Conservation (phyloP, 345 rosid genomes). For the Sonneratia alba region DNA sequence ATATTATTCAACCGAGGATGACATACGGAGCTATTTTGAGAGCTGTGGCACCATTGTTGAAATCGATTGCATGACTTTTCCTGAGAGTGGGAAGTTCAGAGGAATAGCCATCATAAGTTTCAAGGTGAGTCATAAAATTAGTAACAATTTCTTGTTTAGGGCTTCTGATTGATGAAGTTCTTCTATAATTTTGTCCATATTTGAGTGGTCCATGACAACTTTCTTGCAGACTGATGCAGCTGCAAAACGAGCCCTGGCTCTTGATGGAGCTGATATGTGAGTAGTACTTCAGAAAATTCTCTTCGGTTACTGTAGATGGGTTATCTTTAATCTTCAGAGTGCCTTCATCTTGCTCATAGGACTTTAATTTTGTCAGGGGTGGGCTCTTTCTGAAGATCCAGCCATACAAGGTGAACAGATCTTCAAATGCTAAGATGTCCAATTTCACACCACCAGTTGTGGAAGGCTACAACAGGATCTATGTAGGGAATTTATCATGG, state of each 20-base stretch:
- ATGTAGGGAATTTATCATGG: conserved; percentile 82
- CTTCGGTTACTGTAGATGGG: neutral
- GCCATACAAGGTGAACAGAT: conserved; percentile 37
- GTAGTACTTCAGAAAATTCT: conserved; percentile 14
- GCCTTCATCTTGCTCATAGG: conserved; percentile 8
- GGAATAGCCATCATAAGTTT: conserved; percentile 79
- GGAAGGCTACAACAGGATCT: conserved; percentile 79
- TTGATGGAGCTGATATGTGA: conserved; percentile 77
- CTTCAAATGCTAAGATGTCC: conserved; percentile 14
- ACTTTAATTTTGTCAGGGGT: conserved; percentile 45
- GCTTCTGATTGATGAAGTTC: neutral
- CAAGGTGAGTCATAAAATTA: conserved; percentile 32
- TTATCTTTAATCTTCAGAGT: neutral
- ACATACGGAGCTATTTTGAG: conserved; percentile 73
- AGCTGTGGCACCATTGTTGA: conserved; percentile 68
- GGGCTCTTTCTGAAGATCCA: conserved; percentile 77
- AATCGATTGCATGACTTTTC: conserved; percentile 73
- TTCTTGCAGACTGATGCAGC: conserved; percentile 62
- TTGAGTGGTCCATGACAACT: neutral
- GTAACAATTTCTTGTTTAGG: neutral
- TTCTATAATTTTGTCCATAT: neutral
- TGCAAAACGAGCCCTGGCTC: conserved; percentile 62
- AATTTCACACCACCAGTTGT: conserved; percentile 56
- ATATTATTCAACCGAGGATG: conserved; percentile 71
- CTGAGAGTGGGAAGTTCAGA: conserved; percentile 80